Base-by-base conservation (phyloP, 2,329 filamentous ascomycete species). In the Mariannaea elegans region DNA sequence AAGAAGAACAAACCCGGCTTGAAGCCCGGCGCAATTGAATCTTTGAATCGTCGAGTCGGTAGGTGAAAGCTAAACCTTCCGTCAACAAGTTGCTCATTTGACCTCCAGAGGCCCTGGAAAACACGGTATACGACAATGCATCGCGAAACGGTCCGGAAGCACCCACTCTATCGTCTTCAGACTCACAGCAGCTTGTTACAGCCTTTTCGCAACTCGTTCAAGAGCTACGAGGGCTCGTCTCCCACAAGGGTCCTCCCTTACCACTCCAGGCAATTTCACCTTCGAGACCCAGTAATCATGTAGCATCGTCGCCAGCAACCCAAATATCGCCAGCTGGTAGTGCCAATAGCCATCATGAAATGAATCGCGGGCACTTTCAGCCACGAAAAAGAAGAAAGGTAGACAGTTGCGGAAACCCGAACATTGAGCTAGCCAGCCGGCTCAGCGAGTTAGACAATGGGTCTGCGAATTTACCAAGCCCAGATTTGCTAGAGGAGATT, bases 371-470 rank as follows among this genome's bases (percentile, higher is more conserved):
- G n/a, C n/a, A n/a, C n/a, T n/a, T n/a, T 21, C 14, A 41, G 4
- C 18, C 38, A 21, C 4, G 14, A 41, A 41, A 41, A 13, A n/a
- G 38, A 8, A 41, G 38, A 41, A n/a, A 18, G 9, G 38, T 41
- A 76, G 55, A 41, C 38, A 41, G 38, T 13, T 41, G 38, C 38
- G 38, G 38, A 18, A 41, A 41, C 38, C 77, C 77, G 4, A 76
- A 76, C 3, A 42, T 48, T 21, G 34, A 59, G 4, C 14, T 39
- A 2, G 13, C 44, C 21, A 21, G 16, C n/a, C 38, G 39, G 36
- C 27, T 7, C 21, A 19, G 19, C 5, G 16, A 21, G 29, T 29
- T 41, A 10, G 14, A 3, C 2, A 38, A 38, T 12, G 14, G 4
- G 6, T 31, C 14, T 41, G 18, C 21, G 1, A 4, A 31, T 29